These are phyloP conservation scores for Dothistroma pini DNA, from an alignment of 2,329 filamentous ascomycete species.

Conservation along the genomic window DNA sequence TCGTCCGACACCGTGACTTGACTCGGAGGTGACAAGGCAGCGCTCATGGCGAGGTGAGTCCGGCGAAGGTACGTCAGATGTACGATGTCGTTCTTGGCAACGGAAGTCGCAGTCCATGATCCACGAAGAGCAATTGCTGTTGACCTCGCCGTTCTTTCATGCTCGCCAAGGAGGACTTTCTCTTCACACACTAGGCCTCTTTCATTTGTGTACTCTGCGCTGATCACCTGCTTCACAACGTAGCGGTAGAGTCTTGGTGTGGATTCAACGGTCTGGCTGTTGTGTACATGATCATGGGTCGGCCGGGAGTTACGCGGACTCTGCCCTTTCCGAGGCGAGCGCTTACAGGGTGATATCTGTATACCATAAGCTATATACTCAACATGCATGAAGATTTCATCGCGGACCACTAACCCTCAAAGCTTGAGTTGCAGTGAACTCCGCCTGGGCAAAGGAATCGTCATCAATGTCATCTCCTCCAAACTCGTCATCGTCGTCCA, in stretches of 20 bases:
- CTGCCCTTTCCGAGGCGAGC: slow-evolving; percentile 20
- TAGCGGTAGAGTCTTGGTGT: slow-evolving; percentile 54
- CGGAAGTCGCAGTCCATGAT: slow-evolving; percentile 81
- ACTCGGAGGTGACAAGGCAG: slow-evolving; percentile 44
- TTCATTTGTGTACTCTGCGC: slow-evolving; percentile 63
- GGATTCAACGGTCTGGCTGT: not conserved
- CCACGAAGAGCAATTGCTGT: slow-evolving; percentile 74
- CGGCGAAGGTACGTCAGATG: slow-evolving; percentile 57
- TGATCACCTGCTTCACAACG: slow-evolving; percentile 69
- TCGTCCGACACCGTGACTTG: slow-evolving; percentile 72
- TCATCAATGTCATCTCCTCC: slow-evolving; percentile 68
- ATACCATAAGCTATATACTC: slow-evolving; percentile 36
- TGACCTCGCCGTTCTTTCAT: slow-evolving; percentile 64
- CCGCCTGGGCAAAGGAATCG: slow-evolving; percentile 63
- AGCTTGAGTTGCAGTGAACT: slow-evolving; percentile 70
- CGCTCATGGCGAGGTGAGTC: slow-evolving; percentile 58
- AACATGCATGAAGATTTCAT: slow-evolving; percentile 18
- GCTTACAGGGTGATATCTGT: slow-evolving; percentile 28
- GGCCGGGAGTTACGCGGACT: slow-evolving; percentile 15
- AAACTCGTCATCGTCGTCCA: slow-evolving; percentile 64
- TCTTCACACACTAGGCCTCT: slow-evolving; percentile 56
- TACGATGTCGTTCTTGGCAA: slow-evolving; percentile 68
- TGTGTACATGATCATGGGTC: not conserved
- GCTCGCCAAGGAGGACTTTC: slow-evolving; percentile 76
- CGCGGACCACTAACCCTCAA: slow-evolving; percentile 39